Evolutionary conservation across 805 yeast species (phyloP).

Genomic region (Myxozyma lipomycoides): DNA sequence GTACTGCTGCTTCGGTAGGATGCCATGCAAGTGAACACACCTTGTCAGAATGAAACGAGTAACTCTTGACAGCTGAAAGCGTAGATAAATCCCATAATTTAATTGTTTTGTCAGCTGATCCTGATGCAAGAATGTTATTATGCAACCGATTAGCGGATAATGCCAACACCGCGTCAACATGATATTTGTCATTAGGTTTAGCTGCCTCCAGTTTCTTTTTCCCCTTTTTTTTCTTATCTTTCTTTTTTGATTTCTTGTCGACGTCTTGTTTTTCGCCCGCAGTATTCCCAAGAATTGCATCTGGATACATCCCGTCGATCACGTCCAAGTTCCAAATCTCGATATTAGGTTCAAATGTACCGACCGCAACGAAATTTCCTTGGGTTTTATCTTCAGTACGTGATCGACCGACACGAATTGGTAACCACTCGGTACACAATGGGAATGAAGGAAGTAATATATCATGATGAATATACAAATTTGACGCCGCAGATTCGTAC

Average conservation of each 20-base stretch:
- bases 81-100: slow-evolving; percentile 89
- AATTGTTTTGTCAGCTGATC: slow-evolving; percentile 92
- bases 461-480: slow-evolving; percentile 91
- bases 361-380: slow-evolving; percentile 93
- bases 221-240: slow-evolving; percentile 43
- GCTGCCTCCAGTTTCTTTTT: slow-evolving; percentile 50
- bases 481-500: slow-evolving; percentile 83
- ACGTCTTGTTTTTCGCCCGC: slow-evolving; percentile 51
- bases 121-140: slow-evolving; percentile 82
- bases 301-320: slow-evolving; percentile 92
- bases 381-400: slow-evolving; percentile 45
- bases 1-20: slow-evolving; percentile 44
- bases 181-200: slow-evolving; percentile 66
- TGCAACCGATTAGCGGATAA: slow-evolving; percentile 76
- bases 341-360: slow-evolving; percentile 95
- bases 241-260: slow-evolving; percentile 36
- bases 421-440: slow-evolving; percentile 91
- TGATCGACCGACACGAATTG: slow-evolving; percentile 54
- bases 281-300: slow-evolving; percentile 67
- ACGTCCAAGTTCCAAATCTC: slow-evolving; percentile 95
- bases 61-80: slow-evolving; percentile 73
- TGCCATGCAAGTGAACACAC: slow-evolving; percentile 91
- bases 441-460: slow-evolving; percentile 97
- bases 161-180: slow-evolving; percentile 90
- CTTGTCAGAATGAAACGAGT: slow-evolving; percentile 70